Percentiles rank a stretch among this genome's conserved stretches.
Conservation (phyloP, 495 filamentous ascomycete species). For the Annulohypoxylon stygium region DNA sequence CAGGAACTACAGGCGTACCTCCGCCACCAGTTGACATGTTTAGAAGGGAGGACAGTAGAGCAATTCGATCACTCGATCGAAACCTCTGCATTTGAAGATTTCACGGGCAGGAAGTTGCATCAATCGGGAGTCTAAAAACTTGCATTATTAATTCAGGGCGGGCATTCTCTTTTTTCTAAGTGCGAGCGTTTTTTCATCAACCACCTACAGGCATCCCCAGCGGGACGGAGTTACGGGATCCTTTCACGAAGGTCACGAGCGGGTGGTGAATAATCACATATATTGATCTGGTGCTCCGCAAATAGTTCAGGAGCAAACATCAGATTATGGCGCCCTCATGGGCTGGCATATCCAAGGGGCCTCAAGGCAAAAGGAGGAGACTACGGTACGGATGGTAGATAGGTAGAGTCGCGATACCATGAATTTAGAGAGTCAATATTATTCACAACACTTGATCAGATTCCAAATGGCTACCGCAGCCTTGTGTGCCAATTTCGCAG, state of each 20-base stretch:
- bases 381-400: slow-evolving; percentile 8
- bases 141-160: slow-evolving; percentile 17
- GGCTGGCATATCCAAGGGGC: slow-evolving; percentile 14
- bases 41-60: slow-evolving; percentile 73
- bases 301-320: slow-evolving; percentile 28
- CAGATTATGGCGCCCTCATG: slow-evolving; percentile 24
- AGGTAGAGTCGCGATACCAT: slow-evolving; percentile 26
- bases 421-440: slow-evolving; percentile 19
- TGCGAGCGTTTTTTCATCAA: slow-evolving; percentile 16
- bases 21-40: slow-evolving; percentile 61
- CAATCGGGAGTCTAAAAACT: slow-evolving; percentile 44
- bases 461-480: background rate
- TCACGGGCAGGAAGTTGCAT: slow-evolving; percentile 27
- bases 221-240: slow-evolving; percentile 37
- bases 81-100: slow-evolving; percentile 54
- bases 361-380: slow-evolving; percentile 29
- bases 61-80: slow-evolving; percentile 73
- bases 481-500: slow-evolving; percentile 5
- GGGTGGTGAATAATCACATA: slow-evolving; percentile 14
- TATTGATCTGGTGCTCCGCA: slow-evolving; percentile 24
- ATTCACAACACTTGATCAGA: slow-evolving; percentile 6
- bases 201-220: slow-evolving; percentile 27
- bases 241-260: slow-evolving; percentile 27
- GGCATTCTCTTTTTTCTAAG: slow-evolving; percentile 22
- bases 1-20: slow-evolving; percentile 52